Percentiles rank a stretch among this genome's conserved stretches.
phyloP scores from a whole-genome alignment of 2,329 filamentous ascomycete genomes.

The Pseudocercospora pini-densiflorae region DNA sequence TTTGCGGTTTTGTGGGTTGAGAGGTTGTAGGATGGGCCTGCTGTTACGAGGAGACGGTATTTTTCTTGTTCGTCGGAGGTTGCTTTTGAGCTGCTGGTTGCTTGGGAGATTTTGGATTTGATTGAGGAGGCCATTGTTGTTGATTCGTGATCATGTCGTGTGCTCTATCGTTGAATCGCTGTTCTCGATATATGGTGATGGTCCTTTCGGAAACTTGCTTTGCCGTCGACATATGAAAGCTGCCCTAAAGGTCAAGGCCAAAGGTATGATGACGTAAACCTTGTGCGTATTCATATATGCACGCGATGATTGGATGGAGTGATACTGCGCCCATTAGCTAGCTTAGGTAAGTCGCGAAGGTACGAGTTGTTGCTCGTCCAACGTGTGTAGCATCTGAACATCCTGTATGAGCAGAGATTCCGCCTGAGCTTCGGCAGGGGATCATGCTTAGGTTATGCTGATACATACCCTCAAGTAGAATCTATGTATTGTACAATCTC shows the following conservation, averaged over 20 bases:
- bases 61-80: conserved; percentile 53
- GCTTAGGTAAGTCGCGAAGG: neutral
- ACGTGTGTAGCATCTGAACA: neutral
- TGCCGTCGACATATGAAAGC: neutral
- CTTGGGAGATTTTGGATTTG: conserved; percentile 27
- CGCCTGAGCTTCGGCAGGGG: neutral
- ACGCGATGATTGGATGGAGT: neutral
- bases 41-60: conserved; percentile 80
- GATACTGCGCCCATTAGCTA: neutral
- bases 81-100: conserved; percentile 22
- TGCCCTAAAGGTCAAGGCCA: neutral
- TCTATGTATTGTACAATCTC: conserved; percentile 13
- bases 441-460: neutral
- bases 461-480: neutral
- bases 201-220: neutral
- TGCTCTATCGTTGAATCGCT: neutral
- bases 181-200: neutral
- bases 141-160: neutral
- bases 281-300: no score
- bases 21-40: conserved; percentile 75
- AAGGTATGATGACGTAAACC: conserved; percentile 4
- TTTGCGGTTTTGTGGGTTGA: conserved; percentile 69
- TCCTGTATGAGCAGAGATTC: neutral
- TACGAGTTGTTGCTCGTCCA: neutral
- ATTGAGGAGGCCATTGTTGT: conserved; percentile 32